These are phyloP conservation scores for Nematodospora anomalae DNA, from an alignment of 1,139 yeast genomes.

Conservation along the genomic window DNA sequence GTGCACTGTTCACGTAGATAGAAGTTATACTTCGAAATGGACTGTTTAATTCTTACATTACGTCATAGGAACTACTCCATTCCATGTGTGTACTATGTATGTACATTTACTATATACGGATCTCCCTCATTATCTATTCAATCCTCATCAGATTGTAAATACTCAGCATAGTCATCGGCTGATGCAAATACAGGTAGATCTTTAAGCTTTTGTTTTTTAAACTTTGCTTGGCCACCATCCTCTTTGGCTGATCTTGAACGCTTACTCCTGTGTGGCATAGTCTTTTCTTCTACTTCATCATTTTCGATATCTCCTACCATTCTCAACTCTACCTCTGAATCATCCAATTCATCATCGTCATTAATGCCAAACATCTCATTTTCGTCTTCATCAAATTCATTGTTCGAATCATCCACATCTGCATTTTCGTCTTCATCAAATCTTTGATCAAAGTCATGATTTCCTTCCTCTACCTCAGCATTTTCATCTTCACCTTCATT, in stretches of 20 bases:
- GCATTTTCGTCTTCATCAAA: slow-evolving; percentile 15
- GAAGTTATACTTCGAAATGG: too few species aligned
- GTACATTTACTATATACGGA: too few species aligned
- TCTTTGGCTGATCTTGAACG: slow-evolving; percentile 22
- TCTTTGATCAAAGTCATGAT: slow-evolving; percentile 15
- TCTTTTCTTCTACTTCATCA: slow-evolving; percentile 16
- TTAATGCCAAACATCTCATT: slow-evolving; percentile 31
- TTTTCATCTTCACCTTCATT: slow-evolving; percentile 20
- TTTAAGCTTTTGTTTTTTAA: slow-evolving; percentile 61
- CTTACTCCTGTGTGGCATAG: slow-evolving; percentile 27
- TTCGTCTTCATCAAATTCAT: slow-evolving; percentile 23
- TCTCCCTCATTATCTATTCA: background rate
- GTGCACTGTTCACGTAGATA: too few species aligned
- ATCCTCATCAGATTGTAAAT: slow-evolving; percentile 5
- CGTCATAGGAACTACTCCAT: too few species aligned
- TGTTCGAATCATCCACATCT: slow-evolving; percentile 19
- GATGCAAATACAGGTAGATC: slow-evolving; percentile 85
- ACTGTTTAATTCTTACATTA: too few species aligned
- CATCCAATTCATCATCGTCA: slow-evolving; percentile 39
- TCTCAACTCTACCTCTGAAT: slow-evolving; percentile 32
- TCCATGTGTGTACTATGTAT: too few species aligned
- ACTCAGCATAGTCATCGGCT: slow-evolving; percentile 69
- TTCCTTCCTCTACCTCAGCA: slow-evolving; percentile 20
- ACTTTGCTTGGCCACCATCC: slow-evolving; percentile 26
- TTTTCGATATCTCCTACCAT: slow-evolving; percentile 24